Evolutionary conservation across 495 filamentous ascomycete genomes (phyloP), one percentile per base, ranked within the genome.

Genomic region (Copromyces sp.): DNA sequence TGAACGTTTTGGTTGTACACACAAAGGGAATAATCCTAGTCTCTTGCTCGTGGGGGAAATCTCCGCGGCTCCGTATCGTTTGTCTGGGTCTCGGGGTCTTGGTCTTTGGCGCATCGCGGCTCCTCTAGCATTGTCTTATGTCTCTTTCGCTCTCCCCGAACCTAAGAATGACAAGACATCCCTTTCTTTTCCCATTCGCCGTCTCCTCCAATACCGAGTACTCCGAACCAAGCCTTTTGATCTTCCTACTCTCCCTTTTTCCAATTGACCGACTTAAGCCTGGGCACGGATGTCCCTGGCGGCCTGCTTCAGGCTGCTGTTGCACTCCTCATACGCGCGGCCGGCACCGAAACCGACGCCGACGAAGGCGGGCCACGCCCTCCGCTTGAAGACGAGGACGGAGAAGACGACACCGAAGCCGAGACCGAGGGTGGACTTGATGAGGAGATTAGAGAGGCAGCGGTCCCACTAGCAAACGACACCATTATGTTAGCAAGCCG

Each of bases 401-500:
- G 94, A 98, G 87, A 99, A 98, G 82, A 98, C 91, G 81, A 98
- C 91, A 83, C 95, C 95, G 84, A 98, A 98, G 71, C 91, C 92
- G 76, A 97, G 90, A 76, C 95, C 95, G 80, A 99, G 89, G 68
- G 92, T 90, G 71, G 94, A 97, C 81, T 95, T 94, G 85, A 98
- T 94, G 78, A 98, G 88, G 83, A 97, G 88, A 78, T 95, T 97
- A 75, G 95, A 97, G 81, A 98, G 90, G 82, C 94, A 97, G 82
- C 91, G 93, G 82, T 99, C 95, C 95, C 95, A 99, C 96, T 99
- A 77, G 42, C 29, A 17, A 73, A 24, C 37, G 32, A 3, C n/a
- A 37, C 45, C 3, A 12, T 24, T 45, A n/a, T 32, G 72, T 75
- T 70, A 73, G 73, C 70, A 68, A 74, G n/a, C 39, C 42, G 29